phyloP scores from a whole-genome alignment of 768 basidiomycete species.

The Mycena sanguinolenta region DNA sequence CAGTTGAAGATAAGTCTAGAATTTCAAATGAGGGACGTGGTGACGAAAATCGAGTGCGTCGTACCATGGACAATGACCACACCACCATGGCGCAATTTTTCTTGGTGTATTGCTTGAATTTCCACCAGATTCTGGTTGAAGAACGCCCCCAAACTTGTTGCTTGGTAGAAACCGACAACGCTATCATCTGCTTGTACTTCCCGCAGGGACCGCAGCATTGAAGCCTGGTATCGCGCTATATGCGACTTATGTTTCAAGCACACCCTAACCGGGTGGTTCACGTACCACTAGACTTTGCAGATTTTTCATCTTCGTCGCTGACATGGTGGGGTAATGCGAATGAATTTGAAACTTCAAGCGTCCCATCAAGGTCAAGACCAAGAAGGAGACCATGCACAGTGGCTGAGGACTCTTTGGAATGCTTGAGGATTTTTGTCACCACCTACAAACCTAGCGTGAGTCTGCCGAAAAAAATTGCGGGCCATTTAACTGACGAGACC shows the following conservation, averaged over 20 bases:
- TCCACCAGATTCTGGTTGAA: slow-evolving; percentile 86
- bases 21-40: slow-evolving; percentile 33
- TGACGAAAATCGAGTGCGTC: slow-evolving; percentile 35
- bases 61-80: slow-evolving; percentile 88
- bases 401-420: slow-evolving; percentile 84
- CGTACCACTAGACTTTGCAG: slow-evolving; percentile 81
- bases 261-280: slow-evolving; percentile 24
- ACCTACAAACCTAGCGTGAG: slow-evolving; percentile 64
- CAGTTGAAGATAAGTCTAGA: slow-evolving; percentile 81
- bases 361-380: slow-evolving; percentile 93
- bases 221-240: slow-evolving; percentile 82
- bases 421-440: slow-evolving; percentile 94
- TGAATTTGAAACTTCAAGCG: slow-evolving; percentile 91
- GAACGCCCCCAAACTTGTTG: slow-evolving; percentile 87
- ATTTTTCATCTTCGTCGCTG: slow-evolving; percentile 86
- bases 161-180: slow-evolving; percentile 95
- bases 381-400: slow-evolving; percentile 88
- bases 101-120: slow-evolving; percentile 87
- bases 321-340: slow-evolving; percentile 84
- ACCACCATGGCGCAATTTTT: slow-evolving; percentile 88
- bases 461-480: neutral
- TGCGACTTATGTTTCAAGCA: slow-evolving; percentile 7
- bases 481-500: slow-evolving; percentile 73
- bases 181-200: slow-evolving; percentile 94
- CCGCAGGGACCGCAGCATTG: slow-evolving; percentile 89